A percentile compares a stretch with the other conserved stretches of the same genome.
Conservation (phyloP, 768 basidiomycete genomes). For the Termitomyces sp. region DNA sequence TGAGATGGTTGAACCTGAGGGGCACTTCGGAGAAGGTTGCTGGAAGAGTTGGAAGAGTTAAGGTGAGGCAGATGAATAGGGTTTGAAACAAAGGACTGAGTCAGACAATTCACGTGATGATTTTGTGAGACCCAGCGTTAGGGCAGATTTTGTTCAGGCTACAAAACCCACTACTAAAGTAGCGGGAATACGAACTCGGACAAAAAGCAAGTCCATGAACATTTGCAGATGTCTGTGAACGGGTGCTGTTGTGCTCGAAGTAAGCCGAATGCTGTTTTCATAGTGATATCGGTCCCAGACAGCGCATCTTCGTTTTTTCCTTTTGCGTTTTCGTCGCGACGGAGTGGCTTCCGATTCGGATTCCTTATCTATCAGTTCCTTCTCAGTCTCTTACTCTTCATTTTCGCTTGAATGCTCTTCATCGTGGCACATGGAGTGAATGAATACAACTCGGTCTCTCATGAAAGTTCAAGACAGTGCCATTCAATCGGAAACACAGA, state of each 20-base stretch:
- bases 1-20: no score
- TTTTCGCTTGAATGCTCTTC: slow-evolving; percentile 9
- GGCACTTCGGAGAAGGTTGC: no score
- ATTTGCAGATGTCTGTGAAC: slow-evolving; percentile 69
- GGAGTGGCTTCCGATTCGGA: slow-evolving; percentile 8
- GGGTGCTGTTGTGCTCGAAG: slow-evolving; percentile 58
- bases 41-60: no score
- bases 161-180: no score
- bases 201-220: no score
- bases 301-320: slow-evolving; percentile 10
- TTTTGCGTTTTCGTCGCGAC: slow-evolving; percentile 9
- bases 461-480: neutral
- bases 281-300: slow-evolving; percentile 32
- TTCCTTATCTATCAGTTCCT: slow-evolving; percentile 11
- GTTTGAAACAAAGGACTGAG: no score
- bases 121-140: no score
- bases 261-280: slow-evolving; percentile 78
- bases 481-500: neutral
- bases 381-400: slow-evolving; percentile 10
- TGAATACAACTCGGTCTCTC: neutral
- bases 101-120: no score
- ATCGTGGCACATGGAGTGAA: neutral
- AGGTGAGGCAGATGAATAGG: no score
- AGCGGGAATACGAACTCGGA: no score
- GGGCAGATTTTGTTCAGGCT: no score